Base-by-base conservation (phyloP, 345 rosid genomes). In the Camelina hispida region DNA sequence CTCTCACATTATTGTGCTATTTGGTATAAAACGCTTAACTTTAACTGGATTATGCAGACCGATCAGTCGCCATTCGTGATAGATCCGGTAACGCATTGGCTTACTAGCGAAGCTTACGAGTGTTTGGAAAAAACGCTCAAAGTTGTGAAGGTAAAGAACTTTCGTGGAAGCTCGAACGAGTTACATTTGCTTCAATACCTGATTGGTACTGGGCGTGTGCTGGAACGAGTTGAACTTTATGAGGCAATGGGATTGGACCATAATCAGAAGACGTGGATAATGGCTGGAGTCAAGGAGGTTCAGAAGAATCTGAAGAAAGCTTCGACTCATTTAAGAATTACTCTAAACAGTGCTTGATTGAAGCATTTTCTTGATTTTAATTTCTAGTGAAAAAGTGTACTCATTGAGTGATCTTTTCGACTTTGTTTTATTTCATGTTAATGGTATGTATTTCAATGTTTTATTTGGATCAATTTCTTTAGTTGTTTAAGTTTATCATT, bases 141-240 rank as follows among this genome's bases (percentile, higher is more conserved):
- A 64, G 77, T 71, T 23, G 82, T 85, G 15, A n/a, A 78, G 57
- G 72, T 80, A 12, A 82, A 64, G 35, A 81, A 80, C 1, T 85
- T 83, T 22, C 32, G 28, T 10, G 83, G 69, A 9, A 15, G 23
- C 0, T 6, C 9, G 4, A 72, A 37, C 9, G 83, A 78, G 32
- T 1, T 74, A 15, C 14, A 18, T 32, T 22, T 85, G 37, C 13
- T 85, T 9, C 22, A 56, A 5, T 76, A 75, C 66, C 15, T 85
- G 12, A 2, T 78, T 16, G 15, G 14, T 15, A 52, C 32, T 5
- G 85, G 84, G n/a, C 20, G 22, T 10, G 64, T 66, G 7, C 18
- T 85, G 78, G 59, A 62, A 60, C 54, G 69, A 16, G n/a, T 85
- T 37, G 77, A 70, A 2, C 57, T 82, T 20, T 71, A 80, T n/a